Conservation (phyloP, 371 early-diverging fungal species). For the Mortierella sp. region DNA sequence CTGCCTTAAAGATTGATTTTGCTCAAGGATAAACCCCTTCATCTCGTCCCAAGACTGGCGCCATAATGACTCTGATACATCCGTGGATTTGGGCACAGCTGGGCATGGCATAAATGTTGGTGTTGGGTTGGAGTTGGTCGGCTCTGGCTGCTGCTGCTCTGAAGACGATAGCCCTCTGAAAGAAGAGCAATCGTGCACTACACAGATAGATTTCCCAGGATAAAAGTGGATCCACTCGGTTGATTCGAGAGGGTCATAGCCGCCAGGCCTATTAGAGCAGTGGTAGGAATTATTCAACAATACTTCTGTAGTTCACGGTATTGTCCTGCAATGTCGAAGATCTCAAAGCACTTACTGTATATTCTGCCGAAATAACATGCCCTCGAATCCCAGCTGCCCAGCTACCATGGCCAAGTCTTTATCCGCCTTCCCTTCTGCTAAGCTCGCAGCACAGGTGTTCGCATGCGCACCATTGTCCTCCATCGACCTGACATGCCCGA, state of each 20-base stretch:
- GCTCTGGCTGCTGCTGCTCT: not conserved
- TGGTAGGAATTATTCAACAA: not conserved
- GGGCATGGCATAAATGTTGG: not conserved
- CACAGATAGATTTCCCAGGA: slow-evolving; percentile 1
- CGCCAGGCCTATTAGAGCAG: not conserved
- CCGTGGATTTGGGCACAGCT: not conserved
- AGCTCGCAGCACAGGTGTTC: too few species aligned
- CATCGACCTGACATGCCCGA: too few species aligned
- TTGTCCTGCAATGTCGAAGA: not conserved
- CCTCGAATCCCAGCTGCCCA: not conserved
- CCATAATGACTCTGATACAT: not conserved
- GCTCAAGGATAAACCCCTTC: not conserved
- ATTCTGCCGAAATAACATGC: not conserved
- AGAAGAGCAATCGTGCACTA: slow-evolving; percentile 4
- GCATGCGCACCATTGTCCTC: too few species aligned
- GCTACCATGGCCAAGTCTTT: not conserved
- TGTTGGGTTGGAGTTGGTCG: not conserved
- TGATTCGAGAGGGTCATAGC: not conserved
- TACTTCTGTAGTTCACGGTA: not conserved
- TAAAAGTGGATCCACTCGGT: slow-evolving; percentile 7
- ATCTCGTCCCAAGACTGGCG: not conserved
- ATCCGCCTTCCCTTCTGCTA: not conserved
- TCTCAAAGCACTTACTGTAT: not conserved
- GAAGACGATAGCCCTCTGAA: not conserved
- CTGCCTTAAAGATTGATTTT: not conserved